Conservation (phyloP, 2,329 filamentous ascomycete species). For the Fusarium lyarnte region DNA sequence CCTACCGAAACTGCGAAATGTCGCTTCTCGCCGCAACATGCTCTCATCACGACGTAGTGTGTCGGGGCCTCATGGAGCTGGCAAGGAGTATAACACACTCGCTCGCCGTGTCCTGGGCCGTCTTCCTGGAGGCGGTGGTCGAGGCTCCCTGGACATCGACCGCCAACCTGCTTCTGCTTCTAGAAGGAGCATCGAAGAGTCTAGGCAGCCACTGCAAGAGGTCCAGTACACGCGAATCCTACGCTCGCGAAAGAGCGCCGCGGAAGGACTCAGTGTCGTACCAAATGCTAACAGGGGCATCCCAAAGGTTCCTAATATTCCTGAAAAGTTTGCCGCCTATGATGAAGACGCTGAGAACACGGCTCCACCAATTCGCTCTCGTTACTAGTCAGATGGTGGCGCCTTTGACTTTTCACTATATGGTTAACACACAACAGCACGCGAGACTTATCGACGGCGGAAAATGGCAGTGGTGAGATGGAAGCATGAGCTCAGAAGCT, state of each 20-base stretch:
- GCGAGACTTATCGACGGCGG: constrained; percentile 8
- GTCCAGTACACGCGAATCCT: constrained; percentile 39
- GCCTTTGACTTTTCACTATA: not conserved
- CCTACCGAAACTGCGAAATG: constrained; percentile 47
- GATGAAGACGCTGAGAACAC: constrained; percentile 49
- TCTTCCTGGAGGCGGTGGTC: constrained; percentile 32
- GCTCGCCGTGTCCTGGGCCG: constrained; percentile 42
- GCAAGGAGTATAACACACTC: constrained; percentile 39
- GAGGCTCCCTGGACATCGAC: constrained; percentile 31
- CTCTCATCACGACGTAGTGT: constrained; percentile 43
- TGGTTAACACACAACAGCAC: constrained; percentile 15
- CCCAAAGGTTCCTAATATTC: constrained; percentile 56
- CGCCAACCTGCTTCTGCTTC: constrained; percentile 19
- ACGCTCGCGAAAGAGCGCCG: constrained; percentile 38
- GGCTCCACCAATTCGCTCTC: constrained; percentile 45
- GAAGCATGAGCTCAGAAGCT: constrained; percentile 7
- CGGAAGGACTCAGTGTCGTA: constrained; percentile 51
- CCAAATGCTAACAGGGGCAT: constrained; percentile 59
- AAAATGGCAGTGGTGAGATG: constrained; percentile 21
- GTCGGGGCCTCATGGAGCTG: constrained; percentile 35
- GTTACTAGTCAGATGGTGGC: constrained; percentile 31
- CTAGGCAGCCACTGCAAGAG: constrained; percentile 31
- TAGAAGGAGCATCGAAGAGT: constrained; percentile 32
- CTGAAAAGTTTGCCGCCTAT: constrained; percentile 52
- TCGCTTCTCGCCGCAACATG: constrained; percentile 39